Conservation (phyloP, 163 green algal species). For the Chlamydomonas reinhardtii region DNA sequence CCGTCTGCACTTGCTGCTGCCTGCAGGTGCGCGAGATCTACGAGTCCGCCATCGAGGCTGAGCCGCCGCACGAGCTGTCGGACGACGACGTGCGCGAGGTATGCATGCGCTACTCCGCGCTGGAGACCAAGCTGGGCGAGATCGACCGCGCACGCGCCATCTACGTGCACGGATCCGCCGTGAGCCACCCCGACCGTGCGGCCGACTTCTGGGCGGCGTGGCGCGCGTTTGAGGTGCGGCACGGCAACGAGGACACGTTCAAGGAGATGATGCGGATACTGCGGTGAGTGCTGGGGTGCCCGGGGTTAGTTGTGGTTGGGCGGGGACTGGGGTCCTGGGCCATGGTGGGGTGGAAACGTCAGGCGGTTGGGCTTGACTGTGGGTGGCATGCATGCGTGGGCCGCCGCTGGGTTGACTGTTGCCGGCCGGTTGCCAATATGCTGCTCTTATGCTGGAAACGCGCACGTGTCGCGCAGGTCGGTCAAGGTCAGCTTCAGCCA, state of each 20-base stretch:
- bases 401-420: too few species aligned
- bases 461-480: slow-evolving; percentile 52
- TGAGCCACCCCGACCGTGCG: slow-evolving; percentile 85
- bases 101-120: slow-evolving; percentile 87
- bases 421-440: too few species aligned
- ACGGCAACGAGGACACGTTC: slow-evolving; percentile 97
- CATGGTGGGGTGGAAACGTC: not conserved
- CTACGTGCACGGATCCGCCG: slow-evolving; percentile 84
- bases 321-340: not conserved
- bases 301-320: not conserved
- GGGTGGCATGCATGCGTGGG: not conserved
- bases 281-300: slow-evolving; percentile 61
- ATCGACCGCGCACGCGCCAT: slow-evolving; percentile 91
- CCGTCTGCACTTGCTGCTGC: too few species aligned
- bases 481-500: slow-evolving; percentile 86
- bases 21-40: slow-evolving; percentile 94
- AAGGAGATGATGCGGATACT: slow-evolving; percentile 98
- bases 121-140: slow-evolving; percentile 95
- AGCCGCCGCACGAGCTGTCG: slow-evolving; percentile 79
- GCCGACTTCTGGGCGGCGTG: slow-evolving; percentile 90
- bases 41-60: slow-evolving; percentile 88
- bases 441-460: too few species aligned
- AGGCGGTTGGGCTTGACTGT: not conserved
- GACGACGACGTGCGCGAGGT: slow-evolving; percentile 88
- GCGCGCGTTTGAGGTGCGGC: slow-evolving; percentile 76